Evolutionary conservation across 768 basidiomycete species (phyloP).

Genomic region (Harrya chromipes): DNA sequence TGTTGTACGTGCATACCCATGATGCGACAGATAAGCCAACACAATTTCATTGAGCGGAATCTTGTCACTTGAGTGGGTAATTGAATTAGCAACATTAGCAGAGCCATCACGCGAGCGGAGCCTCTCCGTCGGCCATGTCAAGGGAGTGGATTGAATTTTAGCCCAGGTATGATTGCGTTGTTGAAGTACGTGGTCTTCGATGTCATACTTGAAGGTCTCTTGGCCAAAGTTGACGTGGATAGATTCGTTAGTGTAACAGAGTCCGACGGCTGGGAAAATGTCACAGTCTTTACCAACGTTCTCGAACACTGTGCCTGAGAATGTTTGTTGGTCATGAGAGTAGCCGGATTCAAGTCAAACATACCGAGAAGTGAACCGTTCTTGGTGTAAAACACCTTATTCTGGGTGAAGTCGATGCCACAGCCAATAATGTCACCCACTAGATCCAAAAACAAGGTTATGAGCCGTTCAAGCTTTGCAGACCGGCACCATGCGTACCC

Average conservation of each 20-base stretch:
- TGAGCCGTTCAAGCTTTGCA: not conserved
- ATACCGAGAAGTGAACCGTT: conserved; percentile 73
- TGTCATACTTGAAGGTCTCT: conserved; percentile 84
- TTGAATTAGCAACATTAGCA: conserved; percentile 1
- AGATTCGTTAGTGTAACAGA: conserved; percentile 76
- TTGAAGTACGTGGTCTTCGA: conserved; percentile 80
- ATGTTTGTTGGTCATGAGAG: conserved; percentile 11
- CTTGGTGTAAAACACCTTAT: conserved; percentile 86
- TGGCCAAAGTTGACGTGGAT: conserved; percentile 88
- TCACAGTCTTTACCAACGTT: conserved; percentile 62
- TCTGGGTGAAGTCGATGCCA: conserved; percentile 84
- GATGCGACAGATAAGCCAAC: conserved; percentile 76
- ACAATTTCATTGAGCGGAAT: conserved; percentile 70
- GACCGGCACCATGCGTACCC: conserved; percentile 45
- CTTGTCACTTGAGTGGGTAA: conserved; percentile 50
- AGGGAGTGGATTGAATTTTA: conserved; percentile 55
- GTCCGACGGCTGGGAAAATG: conserved; percentile 84
- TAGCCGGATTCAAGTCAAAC: not conserved
- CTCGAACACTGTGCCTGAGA: conserved; percentile 64
- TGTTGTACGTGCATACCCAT: conserved; percentile 76
- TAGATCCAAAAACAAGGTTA: conserved; percentile 30
- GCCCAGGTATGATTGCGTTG: conserved; percentile 65
- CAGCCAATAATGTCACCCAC: conserved; percentile 90
- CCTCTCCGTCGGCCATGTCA: conserved; percentile 42
- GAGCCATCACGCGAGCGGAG: conserved; percentile 5